Base-by-base conservation (phyloP, 176 grass and related monocot species). In the Saccharum spontaneum region DNA sequence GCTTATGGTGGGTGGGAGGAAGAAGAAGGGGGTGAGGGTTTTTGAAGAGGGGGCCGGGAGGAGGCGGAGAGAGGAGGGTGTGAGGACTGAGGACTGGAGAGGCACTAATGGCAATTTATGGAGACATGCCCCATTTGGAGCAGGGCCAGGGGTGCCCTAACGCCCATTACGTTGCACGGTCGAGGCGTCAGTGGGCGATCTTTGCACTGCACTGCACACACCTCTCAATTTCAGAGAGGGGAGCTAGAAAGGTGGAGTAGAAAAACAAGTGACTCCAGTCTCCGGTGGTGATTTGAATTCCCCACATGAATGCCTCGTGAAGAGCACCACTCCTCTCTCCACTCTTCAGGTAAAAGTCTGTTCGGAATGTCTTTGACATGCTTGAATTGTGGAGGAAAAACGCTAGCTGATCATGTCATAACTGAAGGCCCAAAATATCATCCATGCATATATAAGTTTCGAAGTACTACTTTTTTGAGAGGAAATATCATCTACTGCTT, bases 41-140 rank as follows among this genome's bases (percentile, higher is more conserved):
- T 80, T 79, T 86, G 49, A 90, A 86, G 90, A 82, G 46, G 49
- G 30, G 67, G 0, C 1, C 4, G 49, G 43, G 2, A 45, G 20
- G 20, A 6, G 17, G 12, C 30, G 9, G 26, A 7, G 62, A 63
- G 5, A 26, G 38, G 61, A n/a, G 10, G 75, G 68, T 43, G 67
- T 4, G 84, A 81, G 71, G 91, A 44, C 41, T 44, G 41, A 79
- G 73, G 89, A 79, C 82, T 54, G 73, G 52, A 59, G 72, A 64
- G 69, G 73, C 57, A 90, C 64, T 90, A 83, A 88, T 90, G 88
- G 82, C 75, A 79, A 97, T 97, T 94, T 94, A 94, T 90, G 86
- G 86, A 87, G 87, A 84, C 79, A 87, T 88, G 84, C 85, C 87
- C 94, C 85, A 90, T 84, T 90, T 84, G 89, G 67, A 78, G 80